Conservation (phyloP, 176 grass and related monocot genomes). For the Phoenix dactylifera region DNA sequence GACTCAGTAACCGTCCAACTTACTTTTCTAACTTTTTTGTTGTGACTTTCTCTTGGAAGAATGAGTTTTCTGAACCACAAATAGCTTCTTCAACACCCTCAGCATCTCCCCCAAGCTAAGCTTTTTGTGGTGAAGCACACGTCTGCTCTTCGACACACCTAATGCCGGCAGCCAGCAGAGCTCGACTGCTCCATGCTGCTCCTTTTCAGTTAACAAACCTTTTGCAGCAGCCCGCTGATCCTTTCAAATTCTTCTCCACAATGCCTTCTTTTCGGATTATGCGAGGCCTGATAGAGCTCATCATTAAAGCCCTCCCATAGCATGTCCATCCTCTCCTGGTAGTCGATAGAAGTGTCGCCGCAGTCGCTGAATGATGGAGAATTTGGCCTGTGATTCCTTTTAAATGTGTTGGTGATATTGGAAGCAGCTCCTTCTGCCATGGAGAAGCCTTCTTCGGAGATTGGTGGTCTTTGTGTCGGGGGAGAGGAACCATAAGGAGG, state of each 20-base stretch:
- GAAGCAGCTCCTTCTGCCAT: not conserved
- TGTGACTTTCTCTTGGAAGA: not conserved
- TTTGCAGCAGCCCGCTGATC: no score
- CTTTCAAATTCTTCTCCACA: no score
- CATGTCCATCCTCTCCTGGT: constrained; percentile 38
- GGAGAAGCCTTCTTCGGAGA: constrained; percentile 10
- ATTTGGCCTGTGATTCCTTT: no score
- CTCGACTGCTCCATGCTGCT: not conserved
- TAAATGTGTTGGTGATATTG: no score
- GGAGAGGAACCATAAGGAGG: not conserved
- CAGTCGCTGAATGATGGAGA: constrained; percentile 10
- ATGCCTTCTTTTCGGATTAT: no score
- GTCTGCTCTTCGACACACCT: constrained; percentile 9
- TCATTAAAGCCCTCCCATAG: constrained; percentile 52
- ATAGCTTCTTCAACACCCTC: constrained; percentile 41
- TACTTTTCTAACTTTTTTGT: no score
- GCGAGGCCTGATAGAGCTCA: constrained; percentile 7
- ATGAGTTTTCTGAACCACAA: constrained; percentile 14
- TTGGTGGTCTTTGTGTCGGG: not conserved
- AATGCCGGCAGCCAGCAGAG: constrained; percentile 1
- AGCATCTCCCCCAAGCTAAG: constrained; percentile 27
- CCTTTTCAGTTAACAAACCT: no score
- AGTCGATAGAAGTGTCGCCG: not conserved
- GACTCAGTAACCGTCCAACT: no score
- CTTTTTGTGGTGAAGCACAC: constrained; percentile 7